phyloP scores from a whole-genome alignment of 805 yeast genomes.

The Schwanniomyces vanrijiae region DNA sequence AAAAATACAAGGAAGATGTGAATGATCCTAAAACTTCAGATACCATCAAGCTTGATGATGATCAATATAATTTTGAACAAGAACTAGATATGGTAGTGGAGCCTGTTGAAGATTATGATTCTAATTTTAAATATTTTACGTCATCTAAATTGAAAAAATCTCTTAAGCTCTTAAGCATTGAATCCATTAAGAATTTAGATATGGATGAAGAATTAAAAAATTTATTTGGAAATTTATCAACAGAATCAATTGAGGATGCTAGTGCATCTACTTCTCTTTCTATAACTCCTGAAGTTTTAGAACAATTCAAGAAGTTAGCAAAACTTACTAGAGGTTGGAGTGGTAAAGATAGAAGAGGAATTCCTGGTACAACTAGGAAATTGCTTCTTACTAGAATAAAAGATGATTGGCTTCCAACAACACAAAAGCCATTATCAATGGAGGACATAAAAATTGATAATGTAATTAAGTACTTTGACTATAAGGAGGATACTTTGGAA shows the following conservation, averaged over 20 bases:
- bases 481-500: constrained; percentile 34
- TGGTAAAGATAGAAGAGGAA: constrained; percentile 68
- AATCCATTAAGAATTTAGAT: constrained; percentile 55
- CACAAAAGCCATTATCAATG: constrained; percentile 60
- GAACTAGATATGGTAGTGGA: constrained; percentile 21
- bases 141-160: constrained; percentile 40
- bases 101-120: constrained; percentile 39
- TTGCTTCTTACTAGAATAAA: constrained; percentile 67
- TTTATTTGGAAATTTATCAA: constrained; percentile 69
- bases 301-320: constrained; percentile 58
- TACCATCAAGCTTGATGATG: constrained; percentile 13
- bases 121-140: constrained; percentile 49
- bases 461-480: constrained; percentile 30
- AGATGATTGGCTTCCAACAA: constrained; percentile 79
- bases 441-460: constrained; percentile 48
- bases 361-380: constrained; percentile 75
- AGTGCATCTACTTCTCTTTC: constrained; percentile 71
- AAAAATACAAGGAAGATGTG: constrained; percentile 18
- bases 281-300: constrained; percentile 65
- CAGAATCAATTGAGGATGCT: constrained; percentile 70
- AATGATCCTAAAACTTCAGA: constrained; percentile 1
- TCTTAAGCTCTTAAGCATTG: constrained; percentile 42
- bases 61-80: constrained; percentile 23
- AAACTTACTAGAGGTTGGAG: constrained; percentile 79
- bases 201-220: constrained; percentile 73